phyloP scores from a whole-genome alignment of 306 rosid genomes.

The Morella rubra region DNA sequence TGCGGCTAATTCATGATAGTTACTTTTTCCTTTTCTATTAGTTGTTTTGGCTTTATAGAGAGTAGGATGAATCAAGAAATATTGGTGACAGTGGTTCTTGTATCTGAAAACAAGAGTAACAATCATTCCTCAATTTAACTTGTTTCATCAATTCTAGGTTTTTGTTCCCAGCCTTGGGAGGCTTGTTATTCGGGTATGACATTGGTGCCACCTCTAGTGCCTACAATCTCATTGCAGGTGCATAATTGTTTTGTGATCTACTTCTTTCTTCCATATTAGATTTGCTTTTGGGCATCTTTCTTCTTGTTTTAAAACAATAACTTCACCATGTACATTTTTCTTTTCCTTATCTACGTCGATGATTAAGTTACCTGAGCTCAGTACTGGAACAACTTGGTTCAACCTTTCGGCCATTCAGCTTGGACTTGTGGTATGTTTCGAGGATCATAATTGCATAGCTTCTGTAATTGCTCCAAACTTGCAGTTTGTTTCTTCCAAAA shows the following conservation, averaged over 20 bases:
- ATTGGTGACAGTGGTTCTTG: neutral
- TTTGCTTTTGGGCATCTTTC: neutral
- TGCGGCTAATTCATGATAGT: neutral
- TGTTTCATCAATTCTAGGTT: constrained; percentile 53
- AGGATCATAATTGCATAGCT: constrained; percentile 15
- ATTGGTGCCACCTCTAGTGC: constrained; percentile 98
- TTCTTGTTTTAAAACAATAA: neutral
- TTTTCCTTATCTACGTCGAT: constrained; percentile 4
- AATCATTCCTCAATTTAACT: constrained; percentile 20
- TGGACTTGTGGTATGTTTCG: constrained; percentile 86
- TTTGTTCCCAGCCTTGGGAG: constrained; percentile 94
- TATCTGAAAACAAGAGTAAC: constrained; percentile 3
- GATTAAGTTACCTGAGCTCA: constrained; percentile 82
- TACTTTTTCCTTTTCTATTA: neutral
- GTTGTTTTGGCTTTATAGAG: neutral
- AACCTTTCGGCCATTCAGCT: constrained; percentile 78
- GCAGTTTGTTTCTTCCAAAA: neutral
- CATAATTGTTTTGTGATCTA: neutral
- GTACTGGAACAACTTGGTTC: constrained; percentile 78
- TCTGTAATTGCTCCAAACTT: constrained; percentile 16
- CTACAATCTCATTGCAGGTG: constrained; percentile 81
- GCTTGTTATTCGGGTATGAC: constrained; percentile 92
- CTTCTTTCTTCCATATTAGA: constrained; percentile 23
- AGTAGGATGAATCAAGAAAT: neutral
- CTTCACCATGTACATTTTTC: neutral